phyloP scores from a whole-genome alignment of 345 rosid genomes.

The Eucalyptus albens region DNA sequence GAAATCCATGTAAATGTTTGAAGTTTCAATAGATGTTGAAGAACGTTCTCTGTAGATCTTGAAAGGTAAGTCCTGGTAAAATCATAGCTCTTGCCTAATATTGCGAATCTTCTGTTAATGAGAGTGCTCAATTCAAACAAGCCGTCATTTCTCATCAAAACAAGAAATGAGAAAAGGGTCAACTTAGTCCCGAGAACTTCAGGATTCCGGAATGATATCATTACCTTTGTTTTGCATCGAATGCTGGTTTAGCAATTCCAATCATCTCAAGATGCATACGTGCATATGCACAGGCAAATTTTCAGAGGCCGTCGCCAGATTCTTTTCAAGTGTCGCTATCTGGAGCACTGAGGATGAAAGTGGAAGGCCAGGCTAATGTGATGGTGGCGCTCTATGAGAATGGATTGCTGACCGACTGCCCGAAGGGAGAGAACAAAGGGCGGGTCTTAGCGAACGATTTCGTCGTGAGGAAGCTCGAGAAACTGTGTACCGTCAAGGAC shows the following conservation, averaged over 20 bases:
- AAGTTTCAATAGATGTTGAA: neutral
- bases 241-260: neutral
- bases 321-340: conserved; percentile 44
- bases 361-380: conserved; percentile 36
- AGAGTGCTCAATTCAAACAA: neutral
- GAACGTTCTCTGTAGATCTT: neutral
- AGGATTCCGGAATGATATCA: neutral
- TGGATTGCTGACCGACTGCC: conserved; percentile 61
- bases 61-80: neutral
- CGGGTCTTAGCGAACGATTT: conserved; percentile 60
- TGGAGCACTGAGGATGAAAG: conserved; percentile 42
- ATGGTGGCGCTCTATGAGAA: conserved; percentile 77
- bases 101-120: neutral
- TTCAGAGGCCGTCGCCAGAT: conserved; percentile 47
- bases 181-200: neutral
- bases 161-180: neutral
- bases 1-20: neutral
- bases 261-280: neutral
- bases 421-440: conserved; percentile 68
- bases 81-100: neutral
- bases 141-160: neutral
- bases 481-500: conserved; percentile 57
- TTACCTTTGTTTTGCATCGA: neutral
- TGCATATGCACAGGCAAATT: conserved; percentile 37
- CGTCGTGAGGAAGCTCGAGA: conserved; percentile 71